These are phyloP conservation scores for Saccharum spontaneum DNA, from an alignment of 176 grass and related monocot species.

Conservation along the genomic window DNA sequence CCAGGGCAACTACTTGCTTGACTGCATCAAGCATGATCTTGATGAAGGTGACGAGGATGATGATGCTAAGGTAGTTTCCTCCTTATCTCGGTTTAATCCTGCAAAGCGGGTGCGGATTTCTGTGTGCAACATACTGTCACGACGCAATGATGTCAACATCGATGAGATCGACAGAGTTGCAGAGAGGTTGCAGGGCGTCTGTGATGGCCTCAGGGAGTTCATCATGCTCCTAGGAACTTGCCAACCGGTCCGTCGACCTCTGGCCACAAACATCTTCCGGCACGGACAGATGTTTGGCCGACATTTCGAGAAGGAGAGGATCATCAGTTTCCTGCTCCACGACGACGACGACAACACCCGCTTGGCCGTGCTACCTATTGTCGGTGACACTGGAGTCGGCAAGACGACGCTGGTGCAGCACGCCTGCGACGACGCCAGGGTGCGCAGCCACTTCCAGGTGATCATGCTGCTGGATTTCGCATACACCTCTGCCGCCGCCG, in stretches of 20 bases:
- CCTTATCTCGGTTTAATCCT: background rate
- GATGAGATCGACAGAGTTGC: background rate
- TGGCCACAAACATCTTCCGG: background rate
- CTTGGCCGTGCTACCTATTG: background rate
- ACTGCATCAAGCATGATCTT: background rate
- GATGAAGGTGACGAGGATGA: background rate
- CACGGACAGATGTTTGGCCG: slow-evolving; percentile 1
- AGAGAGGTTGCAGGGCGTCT: background rate
- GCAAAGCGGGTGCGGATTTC: background rate
- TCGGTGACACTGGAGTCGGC: background rate
- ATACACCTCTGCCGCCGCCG: too few relatives aligned
- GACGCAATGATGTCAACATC: background rate
- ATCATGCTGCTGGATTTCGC: background rate
- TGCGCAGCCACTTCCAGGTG: background rate
- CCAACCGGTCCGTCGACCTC: background rate
- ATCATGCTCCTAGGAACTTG: background rate
- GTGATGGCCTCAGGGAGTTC: background rate
- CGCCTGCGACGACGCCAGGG: background rate
- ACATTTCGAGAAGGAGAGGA: background rate
- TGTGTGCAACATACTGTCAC: background rate
- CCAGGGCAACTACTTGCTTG: background rate
- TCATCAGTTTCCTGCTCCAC: background rate
- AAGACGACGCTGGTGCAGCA: slow-evolving; percentile 5
- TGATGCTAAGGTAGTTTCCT: too few relatives aligned
- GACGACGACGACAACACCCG: too few relatives aligned